A percentile compares a stretch with the other conserved stretches of the same genome.
phyloP scores from a whole-genome alignment of 1,139 yeast genomes.

The Hyphopichia pseudoburtonii region DNA sequence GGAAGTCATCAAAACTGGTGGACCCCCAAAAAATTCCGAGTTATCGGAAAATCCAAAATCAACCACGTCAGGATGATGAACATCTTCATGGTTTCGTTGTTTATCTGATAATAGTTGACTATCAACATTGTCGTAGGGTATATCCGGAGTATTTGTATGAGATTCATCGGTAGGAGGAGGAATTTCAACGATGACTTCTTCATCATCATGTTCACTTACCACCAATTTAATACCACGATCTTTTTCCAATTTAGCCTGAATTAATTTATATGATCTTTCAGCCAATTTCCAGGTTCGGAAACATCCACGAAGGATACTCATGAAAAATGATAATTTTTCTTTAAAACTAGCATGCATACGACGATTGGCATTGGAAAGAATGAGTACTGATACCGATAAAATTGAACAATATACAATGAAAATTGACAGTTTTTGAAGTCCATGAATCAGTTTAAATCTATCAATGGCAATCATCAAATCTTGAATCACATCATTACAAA shows the following conservation, averaged over 20 bases:
- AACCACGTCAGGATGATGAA: neutral
- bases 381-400: constrained; percentile 44
- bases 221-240: constrained; percentile 10
- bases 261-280: constrained; percentile 45
- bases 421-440: constrained; percentile 42
- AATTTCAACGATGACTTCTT: neutral
- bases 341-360: constrained; percentile 25
- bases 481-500: constrained; percentile 42
- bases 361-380: constrained; percentile 35
- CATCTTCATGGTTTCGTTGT: neutral
- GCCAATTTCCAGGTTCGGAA: constrained; percentile 52
- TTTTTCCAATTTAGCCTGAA: constrained; percentile 18
- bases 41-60: constrained; percentile 16
- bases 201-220: constrained; percentile 3
- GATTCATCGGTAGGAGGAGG: neutral
- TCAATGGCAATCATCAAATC: constrained; percentile 41
- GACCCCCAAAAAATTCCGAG: constrained; percentile 50
- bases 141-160: neutral
- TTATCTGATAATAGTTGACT: no score
- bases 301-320: constrained; percentile 37
- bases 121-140: neutral
- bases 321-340: constrained; percentile 35
- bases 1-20: constrained; percentile 54
- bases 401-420: constrained; percentile 40
- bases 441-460: constrained; percentile 39